These are phyloP conservation scores for Oldenlandia corymbosa DNA, from an alignment of 257 asterid species.

Conservation along the genomic window DNA sequence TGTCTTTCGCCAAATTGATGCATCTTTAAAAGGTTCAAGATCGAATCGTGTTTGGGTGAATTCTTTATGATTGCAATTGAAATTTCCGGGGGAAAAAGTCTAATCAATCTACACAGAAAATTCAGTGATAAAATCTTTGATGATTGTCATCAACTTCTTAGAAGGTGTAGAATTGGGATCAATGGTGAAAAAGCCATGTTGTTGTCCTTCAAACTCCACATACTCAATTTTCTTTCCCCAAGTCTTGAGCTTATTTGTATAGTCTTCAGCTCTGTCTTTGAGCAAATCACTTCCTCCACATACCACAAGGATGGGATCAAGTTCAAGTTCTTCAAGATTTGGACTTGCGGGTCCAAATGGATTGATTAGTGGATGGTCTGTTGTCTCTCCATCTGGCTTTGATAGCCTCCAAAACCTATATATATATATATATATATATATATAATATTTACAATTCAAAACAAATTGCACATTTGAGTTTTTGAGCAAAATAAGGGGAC, in stretches of 20 bases:
- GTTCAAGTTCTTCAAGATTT: constrained; percentile 28
- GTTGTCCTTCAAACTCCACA: constrained; percentile 70
- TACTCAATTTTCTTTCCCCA: constrained; percentile 58
- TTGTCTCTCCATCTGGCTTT: constrained; percentile 46
- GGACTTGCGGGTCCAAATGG: constrained; percentile 65
- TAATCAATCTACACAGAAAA: constrained; percentile 28
- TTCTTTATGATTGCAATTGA: too few relatives aligned
- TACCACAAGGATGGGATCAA: constrained; percentile 53
- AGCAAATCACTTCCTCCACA: constrained; percentile 57
- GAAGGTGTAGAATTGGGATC: constrained; percentile 46
- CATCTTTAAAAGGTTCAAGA: too few relatives aligned
- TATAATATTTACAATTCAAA: not conserved
- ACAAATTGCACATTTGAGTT: not conserved
- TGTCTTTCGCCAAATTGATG: too few relatives aligned
- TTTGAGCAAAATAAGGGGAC: too few relatives aligned
- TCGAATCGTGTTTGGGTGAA: too few relatives aligned
- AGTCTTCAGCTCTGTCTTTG: constrained; percentile 53
- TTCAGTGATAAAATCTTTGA: constrained; percentile 37
- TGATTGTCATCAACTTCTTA: constrained; percentile 34
- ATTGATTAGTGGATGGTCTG: constrained; percentile 58
- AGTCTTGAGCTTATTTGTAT: constrained; percentile 35
- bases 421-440: too few relatives aligned
- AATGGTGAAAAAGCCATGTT: constrained; percentile 70
- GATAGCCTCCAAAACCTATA: constrained; percentile 66
- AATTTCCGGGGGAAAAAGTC: too few relatives aligned